Evolutionary conservation across 23 red algal species (phyloP).

Genomic region (Gracilariopsis chorda): DNA sequence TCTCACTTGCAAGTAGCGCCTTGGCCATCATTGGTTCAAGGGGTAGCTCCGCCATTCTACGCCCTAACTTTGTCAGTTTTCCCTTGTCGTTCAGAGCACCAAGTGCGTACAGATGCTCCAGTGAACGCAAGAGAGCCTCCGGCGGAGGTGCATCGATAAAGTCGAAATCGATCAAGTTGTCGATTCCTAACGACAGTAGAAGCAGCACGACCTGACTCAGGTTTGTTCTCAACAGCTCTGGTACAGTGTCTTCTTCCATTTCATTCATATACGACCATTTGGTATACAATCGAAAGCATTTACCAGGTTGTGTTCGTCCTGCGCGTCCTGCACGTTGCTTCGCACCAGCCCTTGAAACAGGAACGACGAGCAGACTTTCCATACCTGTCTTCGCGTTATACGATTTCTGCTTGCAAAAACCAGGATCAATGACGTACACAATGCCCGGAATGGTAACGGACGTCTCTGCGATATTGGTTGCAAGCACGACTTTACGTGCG

Average conservation of each 20-base stretch:
- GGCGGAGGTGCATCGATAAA: slow-evolving; percentile 90
- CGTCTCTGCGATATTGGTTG: slow-evolving; percentile 97
- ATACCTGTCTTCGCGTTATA: slow-evolving; percentile 82
- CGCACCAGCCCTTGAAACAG: slow-evolving; percentile 82
- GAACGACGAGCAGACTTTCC: slow-evolving; percentile 82
- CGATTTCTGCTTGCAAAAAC: slow-evolving; percentile 92
- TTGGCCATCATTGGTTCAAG: slow-evolving; percentile 90
- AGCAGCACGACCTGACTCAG: slow-evolving; percentile 82
- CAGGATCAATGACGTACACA: slow-evolving; percentile 95
- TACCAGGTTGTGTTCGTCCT: slow-evolving; percentile 86
- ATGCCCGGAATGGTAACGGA: slow-evolving; percentile 96
- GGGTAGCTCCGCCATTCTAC: slow-evolving; percentile 90
- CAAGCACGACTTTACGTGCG: slow-evolving; percentile 89
- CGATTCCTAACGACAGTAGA: slow-evolving; percentile 82
- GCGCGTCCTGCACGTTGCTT: slow-evolving; percentile 92
- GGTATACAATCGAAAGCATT: slow-evolving; percentile 94
- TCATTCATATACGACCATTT: slow-evolving; percentile 72
- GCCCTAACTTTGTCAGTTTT: slow-evolving; percentile 81
- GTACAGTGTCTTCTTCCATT: slow-evolving; percentile 74
- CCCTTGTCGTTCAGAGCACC: slow-evolving; percentile 77
- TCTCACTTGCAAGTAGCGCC: slow-evolving; percentile 78
- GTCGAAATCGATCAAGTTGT: slow-evolving; percentile 84
- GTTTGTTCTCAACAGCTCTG: slow-evolving; percentile 87
- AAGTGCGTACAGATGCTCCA: slow-evolving; percentile 82
- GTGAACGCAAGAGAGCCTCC: slow-evolving; percentile 63